These are phyloP conservation scores for Sporothrix dimorphospora DNA, from an alignment of 2,329 filamentous ascomycete species.

Conservation along the genomic window DNA sequence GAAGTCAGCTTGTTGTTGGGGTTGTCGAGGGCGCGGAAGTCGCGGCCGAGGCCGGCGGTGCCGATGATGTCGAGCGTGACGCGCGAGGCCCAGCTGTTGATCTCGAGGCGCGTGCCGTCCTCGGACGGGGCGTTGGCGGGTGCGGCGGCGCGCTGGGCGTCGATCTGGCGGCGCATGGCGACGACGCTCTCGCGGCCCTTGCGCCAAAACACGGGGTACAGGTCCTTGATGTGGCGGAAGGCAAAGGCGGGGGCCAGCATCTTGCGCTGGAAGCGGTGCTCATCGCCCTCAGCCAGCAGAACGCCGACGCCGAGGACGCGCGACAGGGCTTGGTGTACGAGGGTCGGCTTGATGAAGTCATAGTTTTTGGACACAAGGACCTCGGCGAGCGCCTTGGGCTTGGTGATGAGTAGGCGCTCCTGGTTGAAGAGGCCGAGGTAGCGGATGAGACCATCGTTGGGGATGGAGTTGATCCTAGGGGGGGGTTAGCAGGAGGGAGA, in stretches of 20 bases:
- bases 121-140: conserved; percentile 34
- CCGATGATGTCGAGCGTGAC: conserved; percentile 77
- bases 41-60: conserved; percentile 68
- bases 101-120: conserved; percentile 52
- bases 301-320: conserved; percentile 71
- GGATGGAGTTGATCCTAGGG: conserved; percentile 60
- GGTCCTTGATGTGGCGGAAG: conserved; percentile 82
- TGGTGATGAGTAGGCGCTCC: conserved; percentile 65
- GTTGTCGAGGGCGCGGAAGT: conserved; percentile 68
- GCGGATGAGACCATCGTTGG: conserved; percentile 70
- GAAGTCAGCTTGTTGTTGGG: conserved; percentile 61
- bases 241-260: conserved; percentile 80
- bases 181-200: conserved; percentile 71
- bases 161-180: conserved; percentile 55
- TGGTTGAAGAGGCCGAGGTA: conserved; percentile 65
- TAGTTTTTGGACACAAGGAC: conserved; percentile 71
- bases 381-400: conserved; percentile 68
- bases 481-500: conserved; percentile 30
- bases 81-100: conserved; percentile 66
- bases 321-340: conserved; percentile 59
- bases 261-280: conserved; percentile 81
- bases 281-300: conserved; percentile 84
- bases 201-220: conserved; percentile 82
- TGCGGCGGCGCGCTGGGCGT: neutral
- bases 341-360: conserved; percentile 66